Percentiles rank a stretch among this genome's conserved stretches.
phyloP scores from a whole-genome alignment of 2,329 filamentous ascomycete genomes.

The Claviceps quebecensis region DNA sequence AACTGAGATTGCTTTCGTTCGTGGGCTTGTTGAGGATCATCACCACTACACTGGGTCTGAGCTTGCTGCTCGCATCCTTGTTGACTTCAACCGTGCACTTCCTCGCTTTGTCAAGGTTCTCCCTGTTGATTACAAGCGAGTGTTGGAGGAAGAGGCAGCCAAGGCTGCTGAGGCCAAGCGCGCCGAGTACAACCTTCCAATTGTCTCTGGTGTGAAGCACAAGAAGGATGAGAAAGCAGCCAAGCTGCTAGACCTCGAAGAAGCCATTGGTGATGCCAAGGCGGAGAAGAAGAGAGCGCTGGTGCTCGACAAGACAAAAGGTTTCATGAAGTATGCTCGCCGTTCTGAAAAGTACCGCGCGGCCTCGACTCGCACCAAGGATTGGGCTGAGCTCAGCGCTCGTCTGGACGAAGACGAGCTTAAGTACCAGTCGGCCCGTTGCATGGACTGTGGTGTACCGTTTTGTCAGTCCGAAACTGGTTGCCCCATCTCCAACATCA shows the following conservation, averaged over 20 bases:
- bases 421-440: slow-evolving; percentile 91
- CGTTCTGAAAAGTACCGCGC: slow-evolving; percentile 87
- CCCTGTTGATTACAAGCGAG: slow-evolving; percentile 91
- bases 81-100: slow-evolving; percentile 90
- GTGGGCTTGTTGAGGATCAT: slow-evolving; percentile 87
- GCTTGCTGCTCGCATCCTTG: slow-evolving; percentile 76
- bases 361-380: slow-evolving; percentile 69
- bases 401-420: slow-evolving; percentile 87
- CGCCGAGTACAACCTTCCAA: slow-evolving; percentile 66
- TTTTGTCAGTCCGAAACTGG: slow-evolving; percentile 96
- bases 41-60: slow-evolving; percentile 97
- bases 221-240: slow-evolving; percentile 56
- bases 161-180: slow-evolving; percentile 79
- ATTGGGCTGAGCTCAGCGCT: slow-evolving; percentile 83
- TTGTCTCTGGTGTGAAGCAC: slow-evolving; percentile 51
- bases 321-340: slow-evolving; percentile 95
- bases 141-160: slow-evolving; percentile 70
- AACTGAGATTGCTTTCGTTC: slow-evolving; percentile 76
- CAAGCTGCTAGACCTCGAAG: slow-evolving; percentile 72
- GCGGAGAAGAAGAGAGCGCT: slow-evolving; percentile 82
- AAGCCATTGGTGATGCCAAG: slow-evolving; percentile 71
- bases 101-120: slow-evolving; percentile 87
- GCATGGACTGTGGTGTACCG: slow-evolving; percentile 97
- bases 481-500: slow-evolving; percentile 94
- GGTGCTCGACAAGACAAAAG: slow-evolving; percentile 91